A percentile compares a stretch with the other conserved stretches of the same genome.
Conservation (phyloP, 1,284 basidiomycete genomes). For the Mycena sp. region DNA sequence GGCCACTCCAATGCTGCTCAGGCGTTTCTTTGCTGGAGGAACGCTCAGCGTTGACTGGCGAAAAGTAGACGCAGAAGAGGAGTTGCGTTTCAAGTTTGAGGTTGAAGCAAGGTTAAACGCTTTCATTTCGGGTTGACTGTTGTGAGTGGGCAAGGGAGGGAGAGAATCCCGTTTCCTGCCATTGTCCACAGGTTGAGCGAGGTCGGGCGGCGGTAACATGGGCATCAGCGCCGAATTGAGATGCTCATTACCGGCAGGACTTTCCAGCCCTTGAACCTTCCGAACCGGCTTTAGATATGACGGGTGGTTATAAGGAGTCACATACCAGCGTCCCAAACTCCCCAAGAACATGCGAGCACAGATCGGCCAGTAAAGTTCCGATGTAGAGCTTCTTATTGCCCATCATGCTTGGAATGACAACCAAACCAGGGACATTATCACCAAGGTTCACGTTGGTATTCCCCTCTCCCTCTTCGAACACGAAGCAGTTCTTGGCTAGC, state of each 20-base stretch:
- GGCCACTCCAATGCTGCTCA: conserved; percentile 71
- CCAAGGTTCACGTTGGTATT: conserved; percentile 65
- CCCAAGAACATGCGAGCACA: conserved; percentile 86
- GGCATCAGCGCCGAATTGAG: conserved; percentile 75
- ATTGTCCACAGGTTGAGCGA: conserved; percentile 65
- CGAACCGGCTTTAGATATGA: conserved; percentile 37
- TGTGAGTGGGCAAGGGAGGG: conserved; percentile 58
- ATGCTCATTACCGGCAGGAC: conserved; percentile 80
- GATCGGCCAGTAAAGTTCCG: conserved; percentile 85
- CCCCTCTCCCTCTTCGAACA: conserved; percentile 80
- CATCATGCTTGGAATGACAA: conserved; percentile 83
- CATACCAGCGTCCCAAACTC: conserved; percentile 85
- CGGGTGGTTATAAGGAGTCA: conserved; percentile 35
- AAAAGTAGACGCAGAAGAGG: conserved; percentile 52
- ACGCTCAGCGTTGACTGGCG: conserved; percentile 63
- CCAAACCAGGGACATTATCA: conserved; percentile 70
- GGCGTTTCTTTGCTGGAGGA: conserved; percentile 64
- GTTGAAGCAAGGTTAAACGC: conserved; percentile 54
- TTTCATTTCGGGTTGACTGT: conserved; percentile 69
- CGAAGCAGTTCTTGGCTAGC: conserved; percentile 79
- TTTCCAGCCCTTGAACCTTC: conserved; percentile 75
- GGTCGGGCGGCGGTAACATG: conserved; percentile 66
- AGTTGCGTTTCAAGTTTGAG: conserved; percentile 63
- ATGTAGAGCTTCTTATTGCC: conserved; percentile 86
- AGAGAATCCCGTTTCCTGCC: conserved; percentile 55